Conservation (phyloP, 2,329 filamentous ascomycete species). For the Verticillium albo-atrum region DNA sequence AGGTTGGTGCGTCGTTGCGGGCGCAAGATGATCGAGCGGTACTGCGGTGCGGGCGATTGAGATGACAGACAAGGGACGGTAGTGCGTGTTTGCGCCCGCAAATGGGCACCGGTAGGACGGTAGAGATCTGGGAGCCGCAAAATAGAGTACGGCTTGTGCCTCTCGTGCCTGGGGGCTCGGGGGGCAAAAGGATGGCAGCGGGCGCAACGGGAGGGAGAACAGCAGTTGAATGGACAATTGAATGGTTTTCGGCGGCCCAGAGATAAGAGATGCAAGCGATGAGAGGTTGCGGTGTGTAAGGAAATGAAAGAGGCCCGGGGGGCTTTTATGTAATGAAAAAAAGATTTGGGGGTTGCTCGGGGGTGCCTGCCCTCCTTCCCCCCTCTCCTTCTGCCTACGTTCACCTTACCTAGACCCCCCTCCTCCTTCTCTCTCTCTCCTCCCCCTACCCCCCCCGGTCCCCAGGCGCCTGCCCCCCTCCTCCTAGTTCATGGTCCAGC, state of each 20-base stretch:
- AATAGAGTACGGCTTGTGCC: conserved; percentile 16
- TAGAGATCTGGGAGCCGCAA: conserved; percentile 24
- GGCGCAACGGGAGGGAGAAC: conserved; percentile 9
- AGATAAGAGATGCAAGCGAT: conserved; percentile 15
- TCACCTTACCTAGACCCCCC: not conserved
- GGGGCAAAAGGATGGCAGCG: conserved; percentile 4
- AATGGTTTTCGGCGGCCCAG: conserved; percentile 14
- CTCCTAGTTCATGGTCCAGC: no score
- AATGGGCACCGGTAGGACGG: conserved; percentile 9
- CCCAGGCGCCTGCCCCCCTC: no score
- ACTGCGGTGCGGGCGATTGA: conserved; percentile 8
- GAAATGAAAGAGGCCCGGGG: conserved; percentile 13
- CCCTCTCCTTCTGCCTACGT: not conserved
- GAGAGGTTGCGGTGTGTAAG: conserved; percentile 17
- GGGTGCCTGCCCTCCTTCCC: not conserved
- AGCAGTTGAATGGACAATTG: conserved; percentile 11
- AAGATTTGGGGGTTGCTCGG: conserved; percentile 1
- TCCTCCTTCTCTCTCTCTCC: not conserved
- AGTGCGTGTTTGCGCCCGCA: conserved; percentile 14
- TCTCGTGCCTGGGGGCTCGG: conserved; percentile 1
- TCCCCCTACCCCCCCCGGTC: not conserved
- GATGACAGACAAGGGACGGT: conserved; percentile 19
- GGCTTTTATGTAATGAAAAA: conserved; percentile 16
- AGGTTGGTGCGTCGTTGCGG: conserved; percentile 29
- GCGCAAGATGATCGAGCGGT: conserved; percentile 17